phyloP scores from a whole-genome alignment of 192 early-diverging fungal genomes.

The Helicostylum pulchrum region DNA sequence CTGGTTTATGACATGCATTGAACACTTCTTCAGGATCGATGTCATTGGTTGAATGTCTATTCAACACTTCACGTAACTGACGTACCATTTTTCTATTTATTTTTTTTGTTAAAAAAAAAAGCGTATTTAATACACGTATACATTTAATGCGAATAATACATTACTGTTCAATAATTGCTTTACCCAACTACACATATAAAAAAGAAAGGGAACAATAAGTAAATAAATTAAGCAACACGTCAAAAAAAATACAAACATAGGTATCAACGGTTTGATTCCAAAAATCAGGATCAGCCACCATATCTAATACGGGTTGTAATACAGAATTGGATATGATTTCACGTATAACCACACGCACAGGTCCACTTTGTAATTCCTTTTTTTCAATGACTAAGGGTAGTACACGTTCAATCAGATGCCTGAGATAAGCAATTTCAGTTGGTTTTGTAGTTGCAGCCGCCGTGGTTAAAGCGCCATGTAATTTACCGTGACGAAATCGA shows the following conservation, averaged over 20 bases:
- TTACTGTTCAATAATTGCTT: conserved; percentile 54
- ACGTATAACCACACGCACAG: conserved; percentile 62
- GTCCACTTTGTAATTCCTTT: conserved; percentile 52
- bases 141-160: neutral
- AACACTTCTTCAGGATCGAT: conserved; percentile 30
- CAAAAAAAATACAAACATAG: conserved; percentile 42
- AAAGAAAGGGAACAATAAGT: neutral
- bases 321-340: conserved; percentile 74
- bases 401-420: conserved; percentile 56
- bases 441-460: conserved; percentile 37
- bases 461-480: conserved; percentile 60
- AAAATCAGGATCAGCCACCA: conserved; percentile 80
- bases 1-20: neutral
- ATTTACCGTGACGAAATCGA: conserved; percentile 51
- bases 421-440: conserved; percentile 60
- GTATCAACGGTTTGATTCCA: conserved; percentile 79
- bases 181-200: conserved; percentile 44
- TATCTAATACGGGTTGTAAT: conserved; percentile 63
- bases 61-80: conserved; percentile 64
- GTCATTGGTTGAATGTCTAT: conserved; percentile 53
- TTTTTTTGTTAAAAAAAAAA: too few species aligned
- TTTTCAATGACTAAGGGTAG: conserved; percentile 63
- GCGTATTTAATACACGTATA: neutral
- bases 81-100: conserved; percentile 65
- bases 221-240: neutral